Evolutionary conservation across 192 early-diverging fungal genomes (phyloP).

Genomic region (Backusella westeae): DNA sequence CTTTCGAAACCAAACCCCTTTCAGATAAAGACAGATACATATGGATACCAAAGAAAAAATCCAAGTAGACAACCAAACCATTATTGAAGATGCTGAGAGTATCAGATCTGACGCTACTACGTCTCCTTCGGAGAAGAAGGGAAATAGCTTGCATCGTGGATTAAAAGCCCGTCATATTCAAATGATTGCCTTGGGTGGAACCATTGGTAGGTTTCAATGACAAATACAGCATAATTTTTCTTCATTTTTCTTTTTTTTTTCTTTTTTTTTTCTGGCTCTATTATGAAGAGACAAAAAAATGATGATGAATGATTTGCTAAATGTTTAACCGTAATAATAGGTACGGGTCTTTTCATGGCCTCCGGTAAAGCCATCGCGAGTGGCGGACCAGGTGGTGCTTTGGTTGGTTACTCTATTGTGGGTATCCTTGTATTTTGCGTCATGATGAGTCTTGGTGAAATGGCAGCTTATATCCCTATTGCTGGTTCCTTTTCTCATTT

Average conservation of each 20-base stretch:
- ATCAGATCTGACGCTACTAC: neutral
- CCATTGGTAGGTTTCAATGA: constrained; percentile 41
- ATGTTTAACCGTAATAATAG: neutral
- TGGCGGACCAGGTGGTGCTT: constrained; percentile 71
- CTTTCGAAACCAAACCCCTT: neutral
- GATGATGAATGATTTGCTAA: neutral
- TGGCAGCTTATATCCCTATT: constrained; percentile 76
- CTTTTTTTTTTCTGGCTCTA: neutral
- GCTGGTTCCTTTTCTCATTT: constrained; percentile 80
- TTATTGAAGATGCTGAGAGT: constrained; percentile 11
- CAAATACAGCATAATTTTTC: neutral
- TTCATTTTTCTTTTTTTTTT: neutral
- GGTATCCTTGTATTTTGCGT: constrained; percentile 61
- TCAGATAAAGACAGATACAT: neutral
- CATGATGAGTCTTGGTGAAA: constrained; percentile 77
- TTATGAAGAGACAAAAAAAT: neutral
- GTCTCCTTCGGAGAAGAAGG: neutral
- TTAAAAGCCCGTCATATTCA: constrained; percentile 35
- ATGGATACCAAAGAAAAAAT: constrained; percentile 10
- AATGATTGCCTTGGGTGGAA: constrained; percentile 39
- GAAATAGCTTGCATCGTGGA: constrained; percentile 14
- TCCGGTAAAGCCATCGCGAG: constrained; percentile 62
- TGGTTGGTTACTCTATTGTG: constrained; percentile 63
- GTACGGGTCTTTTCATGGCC: constrained; percentile 78
- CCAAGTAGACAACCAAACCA: neutral